A percentile compares a stretch with the other conserved stretches of the same genome.
Evolutionary conservation across 495 filamentous ascomycete genomes (phyloP).

Genomic region (Umbilicaria muhlenbergii): DNA sequence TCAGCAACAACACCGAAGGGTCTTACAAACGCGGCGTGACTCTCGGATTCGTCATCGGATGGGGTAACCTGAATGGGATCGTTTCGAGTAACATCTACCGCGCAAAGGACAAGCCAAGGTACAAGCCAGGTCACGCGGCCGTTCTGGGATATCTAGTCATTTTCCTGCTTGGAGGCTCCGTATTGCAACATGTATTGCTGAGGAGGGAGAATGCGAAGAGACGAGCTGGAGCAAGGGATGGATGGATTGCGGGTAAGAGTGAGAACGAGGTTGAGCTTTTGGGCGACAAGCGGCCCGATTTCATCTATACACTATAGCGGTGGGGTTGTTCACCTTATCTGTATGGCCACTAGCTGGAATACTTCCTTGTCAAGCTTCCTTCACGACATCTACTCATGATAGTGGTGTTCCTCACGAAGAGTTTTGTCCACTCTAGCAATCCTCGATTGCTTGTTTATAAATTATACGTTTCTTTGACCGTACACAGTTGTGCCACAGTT

Average conservation of each 20-base stretch:
- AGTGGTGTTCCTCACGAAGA: too few relatives aligned
- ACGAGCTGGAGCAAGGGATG: constrained; percentile 48
- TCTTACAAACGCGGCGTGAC: constrained; percentile 85
- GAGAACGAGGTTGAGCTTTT: constrained; percentile 41
- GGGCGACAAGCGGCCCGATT: constrained; percentile 65
- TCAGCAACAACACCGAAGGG: constrained; percentile 80
- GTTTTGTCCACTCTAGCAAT: too few relatives aligned
- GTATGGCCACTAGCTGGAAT: too few relatives aligned
- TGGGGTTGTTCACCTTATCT: too few relatives aligned
- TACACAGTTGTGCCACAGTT: too few relatives aligned
- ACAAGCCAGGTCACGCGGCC: constrained; percentile 39
- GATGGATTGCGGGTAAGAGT: constrained; percentile 43
- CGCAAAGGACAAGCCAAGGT: constrained; percentile 34
- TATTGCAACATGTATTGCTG: constrained; percentile 52
- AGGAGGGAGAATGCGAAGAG: constrained; percentile 47
- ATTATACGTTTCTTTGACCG: too few relatives aligned
- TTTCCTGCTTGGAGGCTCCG: constrained; percentile 42
- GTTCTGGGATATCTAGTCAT: constrained; percentile 45
- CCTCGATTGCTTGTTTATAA: too few relatives aligned
- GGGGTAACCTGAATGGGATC: constrained; percentile 86
- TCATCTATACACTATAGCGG: constrained; percentile 51
- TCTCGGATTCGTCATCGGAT: constrained; percentile 76
- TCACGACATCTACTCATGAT: too few relatives aligned
- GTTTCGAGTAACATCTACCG: constrained; percentile 64
- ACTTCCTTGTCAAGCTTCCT: too few relatives aligned